Percentiles rank a stretch among this genome's conserved stretches.
Conservation (phyloP, 345 rosid genomes). For the Pistacia integerrima region DNA sequence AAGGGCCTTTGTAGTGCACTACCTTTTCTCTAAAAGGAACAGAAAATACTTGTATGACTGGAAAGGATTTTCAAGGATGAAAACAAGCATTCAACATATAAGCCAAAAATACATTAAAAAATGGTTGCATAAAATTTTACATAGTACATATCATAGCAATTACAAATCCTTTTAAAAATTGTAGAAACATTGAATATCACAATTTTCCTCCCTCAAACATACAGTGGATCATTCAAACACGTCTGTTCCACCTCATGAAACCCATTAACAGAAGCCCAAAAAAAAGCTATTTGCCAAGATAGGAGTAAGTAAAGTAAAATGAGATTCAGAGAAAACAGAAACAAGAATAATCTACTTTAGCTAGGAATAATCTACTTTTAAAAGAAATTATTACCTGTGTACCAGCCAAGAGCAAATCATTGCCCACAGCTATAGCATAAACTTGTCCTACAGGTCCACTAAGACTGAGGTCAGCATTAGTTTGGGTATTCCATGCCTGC, state of each 20-base stretch:
- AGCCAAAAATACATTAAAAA: neutral
- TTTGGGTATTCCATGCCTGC: slow-evolving; percentile 90
- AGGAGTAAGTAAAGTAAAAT: neutral
- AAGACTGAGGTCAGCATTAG: slow-evolving; percentile 70
- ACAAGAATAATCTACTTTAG: neutral
- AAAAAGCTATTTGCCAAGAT: neutral
- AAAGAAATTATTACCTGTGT: slow-evolving; percentile 58
- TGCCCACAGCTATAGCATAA: slow-evolving; percentile 79
- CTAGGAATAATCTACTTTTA: neutral
- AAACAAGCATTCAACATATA: neutral
- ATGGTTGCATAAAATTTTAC: neutral
- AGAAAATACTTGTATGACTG: neutral
- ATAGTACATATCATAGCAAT: neutral
- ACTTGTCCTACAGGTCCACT: slow-evolving; percentile 97
- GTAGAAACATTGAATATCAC: neutral
- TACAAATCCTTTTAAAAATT: neutral
- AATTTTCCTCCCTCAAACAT: neutral
- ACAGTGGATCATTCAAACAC: neutral
- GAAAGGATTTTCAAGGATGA: neutral
- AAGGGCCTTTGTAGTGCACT: neutral
- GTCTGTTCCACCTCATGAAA: neutral
- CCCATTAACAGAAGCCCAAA: slow-evolving; percentile 5
- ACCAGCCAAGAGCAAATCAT: slow-evolving; percentile 86
- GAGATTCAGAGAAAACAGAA: neutral
- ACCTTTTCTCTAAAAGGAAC: neutral